Evolutionary conservation across 176 grass and related monocot species (phyloP).

Genomic region (Rhynchospora pubera): DNA sequence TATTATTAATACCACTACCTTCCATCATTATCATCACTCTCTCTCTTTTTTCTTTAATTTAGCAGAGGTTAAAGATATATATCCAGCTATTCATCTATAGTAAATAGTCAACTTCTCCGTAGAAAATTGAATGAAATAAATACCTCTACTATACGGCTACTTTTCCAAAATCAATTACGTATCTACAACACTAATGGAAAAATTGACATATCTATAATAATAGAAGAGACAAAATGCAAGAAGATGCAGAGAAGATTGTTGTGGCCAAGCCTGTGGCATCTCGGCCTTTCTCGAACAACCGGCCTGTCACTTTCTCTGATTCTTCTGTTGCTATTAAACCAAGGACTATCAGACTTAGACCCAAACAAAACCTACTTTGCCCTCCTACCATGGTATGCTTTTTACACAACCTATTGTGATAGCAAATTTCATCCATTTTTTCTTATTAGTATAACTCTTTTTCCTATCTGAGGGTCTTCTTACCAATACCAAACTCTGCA

Average conservation of each 20-base stretch:
- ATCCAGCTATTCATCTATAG: background rate
- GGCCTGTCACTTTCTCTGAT: slow-evolving; percentile 4
- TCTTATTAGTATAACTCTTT: background rate
- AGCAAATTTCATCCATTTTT: no score
- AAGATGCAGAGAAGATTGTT: slow-evolving; percentile 19
- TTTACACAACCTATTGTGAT: background rate
- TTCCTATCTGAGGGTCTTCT: background rate
- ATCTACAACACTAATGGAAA: background rate
- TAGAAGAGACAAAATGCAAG: slow-evolving; percentile 7
- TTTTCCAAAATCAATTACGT: background rate
- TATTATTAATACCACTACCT: background rate
- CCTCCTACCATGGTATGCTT: background rate
- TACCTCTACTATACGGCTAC: background rate
- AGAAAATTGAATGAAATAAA: background rate
- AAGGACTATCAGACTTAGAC: slow-evolving; percentile 16
- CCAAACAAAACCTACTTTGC: background rate
- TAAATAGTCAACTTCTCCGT: background rate
- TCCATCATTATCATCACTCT: background rate
- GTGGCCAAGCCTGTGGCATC: slow-evolving; percentile 25
- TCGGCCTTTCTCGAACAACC: slow-evolving; percentile 4
- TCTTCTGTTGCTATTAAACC: slow-evolving; percentile 17
- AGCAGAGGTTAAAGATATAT: slow-evolving; percentile 8
- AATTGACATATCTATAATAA: background rate
- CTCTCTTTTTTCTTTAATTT: background rate
- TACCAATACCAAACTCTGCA: background rate